Base-by-base conservation (phyloP, 108 stramenopile species). In the Thalassiosira profunda region DNA sequence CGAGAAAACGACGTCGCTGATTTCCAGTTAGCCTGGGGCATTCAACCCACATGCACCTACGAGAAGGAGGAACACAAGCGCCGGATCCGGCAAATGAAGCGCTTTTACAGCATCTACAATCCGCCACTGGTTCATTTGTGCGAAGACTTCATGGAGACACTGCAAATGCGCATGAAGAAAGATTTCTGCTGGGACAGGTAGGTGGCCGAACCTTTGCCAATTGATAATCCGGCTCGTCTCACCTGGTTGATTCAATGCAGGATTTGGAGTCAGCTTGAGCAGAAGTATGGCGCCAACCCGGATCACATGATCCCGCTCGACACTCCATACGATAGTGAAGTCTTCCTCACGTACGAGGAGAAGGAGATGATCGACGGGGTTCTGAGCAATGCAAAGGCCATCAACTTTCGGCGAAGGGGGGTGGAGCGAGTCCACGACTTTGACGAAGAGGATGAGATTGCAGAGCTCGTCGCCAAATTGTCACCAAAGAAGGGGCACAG, bases 11-110 rank as follows among this genome's bases (percentile, higher is more conserved):
- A 79, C 46, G 25, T 58, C 34, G 76, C 68, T 14, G 86, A 87
- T 53, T 84, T 84, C 57, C 84, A 87, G 53, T 46, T 83, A 8
- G 80, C 83, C 20, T 87, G 83, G 83, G 86, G 86, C 8, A 54
- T 84, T 11, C 70, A 64, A 23, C 86, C 86, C 26, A 63, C 76
- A 7, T 40, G 72, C 36, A 52, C 46, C 28, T 58, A 66, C 15
- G 76, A 65, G n/a, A 70, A 78, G 40, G 56, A 69, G 40, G 68
- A 78, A 24, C 38, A 40, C 38, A 65, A 52, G 11, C 59, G 73
- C 53, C 48, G 42, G 31, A 36, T 67, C 14, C 24, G 65, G 5
- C 67, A 75, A 20, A 37, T 86, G 23, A 46, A 78, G 47, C 74
- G 85, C 11, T 86, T 86, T 59, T 86, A 82, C 44, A 66, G 76